Conservation (phyloP, 2,329 filamentous ascomycete species). For the Botrytis squamosa region DNA sequence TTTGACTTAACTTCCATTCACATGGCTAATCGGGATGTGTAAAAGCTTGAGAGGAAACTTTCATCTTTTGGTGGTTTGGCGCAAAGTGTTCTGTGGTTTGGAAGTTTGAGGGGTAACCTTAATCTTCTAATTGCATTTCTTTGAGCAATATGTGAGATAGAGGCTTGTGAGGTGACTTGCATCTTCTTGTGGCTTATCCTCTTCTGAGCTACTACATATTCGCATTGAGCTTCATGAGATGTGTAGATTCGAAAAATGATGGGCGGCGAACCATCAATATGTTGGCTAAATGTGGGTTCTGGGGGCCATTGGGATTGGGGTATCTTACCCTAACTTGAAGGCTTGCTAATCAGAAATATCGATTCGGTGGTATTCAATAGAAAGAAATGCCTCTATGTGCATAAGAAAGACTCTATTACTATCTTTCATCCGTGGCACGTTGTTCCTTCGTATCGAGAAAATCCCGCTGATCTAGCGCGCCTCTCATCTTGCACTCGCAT, state of each 20-base stretch:
- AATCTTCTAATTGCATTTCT: background rate
- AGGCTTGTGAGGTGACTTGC: background rate
- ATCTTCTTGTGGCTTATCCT: background rate
- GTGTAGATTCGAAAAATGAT: background rate
- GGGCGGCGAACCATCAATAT: background rate
- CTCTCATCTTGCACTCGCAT: background rate
- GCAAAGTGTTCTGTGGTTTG: background rate
- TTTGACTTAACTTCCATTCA: background rate
- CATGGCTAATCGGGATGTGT: background rate
- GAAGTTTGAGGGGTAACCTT: background rate
- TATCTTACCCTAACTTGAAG: background rate
- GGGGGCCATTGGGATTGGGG: conserved; percentile 1
- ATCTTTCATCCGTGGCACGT: background rate
- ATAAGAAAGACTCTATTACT: background rate
- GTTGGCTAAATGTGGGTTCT: background rate
- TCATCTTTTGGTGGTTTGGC: background rate
- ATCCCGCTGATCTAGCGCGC: background rate
- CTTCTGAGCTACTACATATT: background rate
- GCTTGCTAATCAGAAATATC: background rate
- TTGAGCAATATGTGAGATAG: background rate
- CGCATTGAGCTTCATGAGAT: background rate
- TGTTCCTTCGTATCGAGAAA: background rate
- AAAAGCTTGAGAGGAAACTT: background rate
- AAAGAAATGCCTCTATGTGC: background rate
- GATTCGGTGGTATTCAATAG: background rate